Evolutionary conservation across 805 yeast species (phyloP).

Genomic region (Pichia deserticola): DNA sequence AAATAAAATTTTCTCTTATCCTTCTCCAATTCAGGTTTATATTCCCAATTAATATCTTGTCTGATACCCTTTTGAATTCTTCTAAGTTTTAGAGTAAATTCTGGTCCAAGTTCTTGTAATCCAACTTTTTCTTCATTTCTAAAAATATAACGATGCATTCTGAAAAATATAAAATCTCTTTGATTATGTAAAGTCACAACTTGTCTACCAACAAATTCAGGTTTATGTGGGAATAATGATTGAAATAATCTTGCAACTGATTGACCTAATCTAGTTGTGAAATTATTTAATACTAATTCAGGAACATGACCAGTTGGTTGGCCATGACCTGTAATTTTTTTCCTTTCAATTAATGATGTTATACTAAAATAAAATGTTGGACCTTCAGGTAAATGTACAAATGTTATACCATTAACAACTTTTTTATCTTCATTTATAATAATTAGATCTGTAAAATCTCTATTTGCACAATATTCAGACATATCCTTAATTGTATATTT

Average conservation of each 20-base stretch:
- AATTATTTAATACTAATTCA: slow-evolving; percentile 85
- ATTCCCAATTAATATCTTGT: slow-evolving; percentile 95
- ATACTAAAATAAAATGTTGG: slow-evolving; percentile 91
- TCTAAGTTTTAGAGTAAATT: slow-evolving; percentile 82
- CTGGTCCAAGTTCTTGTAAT: slow-evolving; percentile 93
- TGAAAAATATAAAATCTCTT: slow-evolving; percentile 88
- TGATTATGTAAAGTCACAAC: slow-evolving; percentile 95
- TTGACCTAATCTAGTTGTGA: slow-evolving; percentile 85
- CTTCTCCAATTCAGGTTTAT: slow-evolving; percentile 91
- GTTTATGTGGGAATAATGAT: slow-evolving; percentile 83
- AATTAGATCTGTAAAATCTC: slow-evolving; percentile 82
- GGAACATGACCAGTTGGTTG: slow-evolving; percentile 86
- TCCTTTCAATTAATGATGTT: slow-evolving; percentile 66
- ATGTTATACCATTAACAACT: slow-evolving; percentile 82
- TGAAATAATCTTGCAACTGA: slow-evolving; percentile 91
- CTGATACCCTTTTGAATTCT: slow-evolving; percentile 86
- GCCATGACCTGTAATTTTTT: slow-evolving; percentile 81
- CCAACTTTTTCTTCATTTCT: slow-evolving; percentile 89
- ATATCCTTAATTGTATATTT: slow-evolving; percentile 83
- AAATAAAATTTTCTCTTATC: slow-evolving; percentile 90
- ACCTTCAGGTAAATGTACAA: slow-evolving; percentile 90
- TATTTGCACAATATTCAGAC: slow-evolving; percentile 69
- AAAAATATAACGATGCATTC: slow-evolving; percentile 91
- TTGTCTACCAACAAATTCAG: slow-evolving; percentile 93
- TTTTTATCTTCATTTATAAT: slow-evolving; percentile 94